Conservation (phyloP, 2,329 filamentous ascomycete species). For the Aspergillus ustus region DNA sequence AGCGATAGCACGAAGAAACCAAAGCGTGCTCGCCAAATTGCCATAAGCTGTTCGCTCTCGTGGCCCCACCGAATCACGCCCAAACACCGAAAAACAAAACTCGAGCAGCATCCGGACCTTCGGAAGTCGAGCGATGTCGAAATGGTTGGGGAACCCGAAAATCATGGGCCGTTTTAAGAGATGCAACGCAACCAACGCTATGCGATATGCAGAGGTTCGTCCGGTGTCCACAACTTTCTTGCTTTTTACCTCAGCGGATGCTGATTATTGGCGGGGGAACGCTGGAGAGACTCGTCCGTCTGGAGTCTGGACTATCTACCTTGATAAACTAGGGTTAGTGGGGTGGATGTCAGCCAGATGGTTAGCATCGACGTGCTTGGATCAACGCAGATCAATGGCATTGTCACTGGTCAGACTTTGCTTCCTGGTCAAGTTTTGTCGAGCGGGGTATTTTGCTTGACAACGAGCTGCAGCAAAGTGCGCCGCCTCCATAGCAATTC, state of each 20-base stretch:
- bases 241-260: conserved; percentile 15
- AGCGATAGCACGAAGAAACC: conserved; percentile 18
- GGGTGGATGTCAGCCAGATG: conserved; percentile 17
- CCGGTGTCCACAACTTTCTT: conserved; percentile 18
- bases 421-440: conserved; percentile 16
- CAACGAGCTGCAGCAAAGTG: conserved; percentile 2
- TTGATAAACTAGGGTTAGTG: conserved; percentile 19
- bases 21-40: conserved; percentile 16
- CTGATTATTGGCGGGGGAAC: conserved; percentile 14
- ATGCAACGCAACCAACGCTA: neutral
- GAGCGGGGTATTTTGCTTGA: conserved; percentile 21
- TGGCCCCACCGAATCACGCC: conserved; percentile 21
- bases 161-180: conserved; percentile 6
- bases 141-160: conserved; percentile 16
- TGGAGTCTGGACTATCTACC: conserved; percentile 18
- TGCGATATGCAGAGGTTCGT: conserved; percentile 12
- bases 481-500: conserved; percentile 15
- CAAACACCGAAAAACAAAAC: conserved; percentile 10
- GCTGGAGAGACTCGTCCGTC: conserved; percentile 13
- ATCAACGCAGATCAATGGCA: conserved; percentile 17
- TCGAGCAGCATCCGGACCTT: conserved; percentile 14
- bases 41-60: conserved; percentile 20
- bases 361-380: conserved; percentile 18
- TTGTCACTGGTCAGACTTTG: conserved; percentile 18
- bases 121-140: conserved; percentile 4